A percentile compares a stretch with the other conserved stretches of the same genome.
phyloP scores from a whole-genome alignment of 805 yeast genomes.

The Cyberlindnera meyerae region DNA sequence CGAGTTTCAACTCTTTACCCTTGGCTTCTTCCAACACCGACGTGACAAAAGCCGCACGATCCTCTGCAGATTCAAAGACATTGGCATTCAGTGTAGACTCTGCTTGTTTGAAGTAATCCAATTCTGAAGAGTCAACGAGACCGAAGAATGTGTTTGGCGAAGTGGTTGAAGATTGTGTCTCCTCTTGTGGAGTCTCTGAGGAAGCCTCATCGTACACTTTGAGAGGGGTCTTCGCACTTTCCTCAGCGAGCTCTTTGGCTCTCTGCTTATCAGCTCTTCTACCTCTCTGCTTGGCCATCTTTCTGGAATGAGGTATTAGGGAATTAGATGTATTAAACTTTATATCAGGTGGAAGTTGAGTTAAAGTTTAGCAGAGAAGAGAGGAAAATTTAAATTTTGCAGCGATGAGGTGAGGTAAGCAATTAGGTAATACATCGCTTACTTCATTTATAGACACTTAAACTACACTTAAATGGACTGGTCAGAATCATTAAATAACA shows the following conservation, averaged over 20 bases:
- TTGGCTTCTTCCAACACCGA: slow-evolving; percentile 80
- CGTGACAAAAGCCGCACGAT: slow-evolving; percentile 62
- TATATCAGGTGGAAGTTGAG: too few relatives aligned
- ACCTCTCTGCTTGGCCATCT: slow-evolving; percentile 36
- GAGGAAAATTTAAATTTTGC: background rate
- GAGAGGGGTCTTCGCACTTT: slow-evolving; percentile 2
- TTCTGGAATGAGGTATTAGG: too few relatives aligned
- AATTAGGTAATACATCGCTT: background rate
- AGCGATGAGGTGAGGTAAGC: background rate
- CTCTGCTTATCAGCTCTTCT: slow-evolving; percentile 33
- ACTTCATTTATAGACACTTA: background rate
- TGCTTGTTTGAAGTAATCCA: slow-evolving; percentile 90
- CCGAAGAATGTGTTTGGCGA: slow-evolving; percentile 68
- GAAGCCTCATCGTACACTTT: slow-evolving; percentile 10
- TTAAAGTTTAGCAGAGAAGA: too few relatives aligned
- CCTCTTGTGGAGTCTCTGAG: background rate
- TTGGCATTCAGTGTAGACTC: slow-evolving; percentile 80
- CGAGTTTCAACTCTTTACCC: slow-evolving; percentile 88
- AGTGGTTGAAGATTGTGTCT: slow-evolving; percentile 7
- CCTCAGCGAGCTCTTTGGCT: slow-evolving; percentile 11
- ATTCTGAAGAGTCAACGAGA: slow-evolving; percentile 73
- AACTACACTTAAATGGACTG: too few relatives aligned
- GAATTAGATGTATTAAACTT: too few relatives aligned
- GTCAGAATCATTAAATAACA: too few relatives aligned
- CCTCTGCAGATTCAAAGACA: slow-evolving; percentile 72